Conservation (phyloP, 495 filamentous ascomycete genomes). For the Aspergillus leporis region DNA sequence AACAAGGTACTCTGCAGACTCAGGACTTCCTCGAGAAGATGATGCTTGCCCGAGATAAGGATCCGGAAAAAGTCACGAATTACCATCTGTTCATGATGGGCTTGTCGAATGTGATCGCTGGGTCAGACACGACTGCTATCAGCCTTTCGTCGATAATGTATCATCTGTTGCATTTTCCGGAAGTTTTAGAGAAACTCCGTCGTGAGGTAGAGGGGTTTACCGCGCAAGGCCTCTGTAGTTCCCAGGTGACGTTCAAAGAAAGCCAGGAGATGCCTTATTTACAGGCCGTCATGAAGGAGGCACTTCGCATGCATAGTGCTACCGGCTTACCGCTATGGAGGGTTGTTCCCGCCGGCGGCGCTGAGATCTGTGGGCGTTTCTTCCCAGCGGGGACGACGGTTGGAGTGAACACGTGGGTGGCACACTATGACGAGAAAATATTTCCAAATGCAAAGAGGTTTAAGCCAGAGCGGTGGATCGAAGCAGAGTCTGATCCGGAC, state of each 20-base stretch:
- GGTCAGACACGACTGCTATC: constrained; percentile 58
- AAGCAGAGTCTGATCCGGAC: constrained; percentile 30
- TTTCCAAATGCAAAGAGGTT: constrained; percentile 44
- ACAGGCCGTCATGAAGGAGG: constrained; percentile 50
- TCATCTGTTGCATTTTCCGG: constrained; percentile 44
- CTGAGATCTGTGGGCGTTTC: constrained; percentile 32
- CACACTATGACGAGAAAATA: constrained; percentile 45
- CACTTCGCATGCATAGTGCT: constrained; percentile 41
- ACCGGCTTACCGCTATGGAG: constrained; percentile 41
- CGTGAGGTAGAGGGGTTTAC: constrained; percentile 45
- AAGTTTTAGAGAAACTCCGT: constrained; percentile 38
- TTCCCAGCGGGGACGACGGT: constrained; percentile 49
- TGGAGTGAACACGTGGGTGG: constrained; percentile 56
- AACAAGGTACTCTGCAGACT: constrained; percentile 35
- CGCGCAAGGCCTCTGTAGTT: constrained; percentile 26
- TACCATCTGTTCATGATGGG: constrained; percentile 52
- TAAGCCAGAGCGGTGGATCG: constrained; percentile 40
- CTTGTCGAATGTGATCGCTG: constrained; percentile 53
- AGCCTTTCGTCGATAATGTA: constrained; percentile 52
- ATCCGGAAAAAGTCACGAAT: constrained; percentile 56
- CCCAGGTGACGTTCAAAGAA: constrained; percentile 45
- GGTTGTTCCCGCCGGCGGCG: constrained; percentile 43
- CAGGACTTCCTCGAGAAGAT: constrained; percentile 58
- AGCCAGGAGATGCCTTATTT: constrained; percentile 51
- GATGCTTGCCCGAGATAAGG: constrained; percentile 51